Conservation (phyloP, 2,329 filamentous ascomycete genomes). For the Diaporthe batatas region DNA sequence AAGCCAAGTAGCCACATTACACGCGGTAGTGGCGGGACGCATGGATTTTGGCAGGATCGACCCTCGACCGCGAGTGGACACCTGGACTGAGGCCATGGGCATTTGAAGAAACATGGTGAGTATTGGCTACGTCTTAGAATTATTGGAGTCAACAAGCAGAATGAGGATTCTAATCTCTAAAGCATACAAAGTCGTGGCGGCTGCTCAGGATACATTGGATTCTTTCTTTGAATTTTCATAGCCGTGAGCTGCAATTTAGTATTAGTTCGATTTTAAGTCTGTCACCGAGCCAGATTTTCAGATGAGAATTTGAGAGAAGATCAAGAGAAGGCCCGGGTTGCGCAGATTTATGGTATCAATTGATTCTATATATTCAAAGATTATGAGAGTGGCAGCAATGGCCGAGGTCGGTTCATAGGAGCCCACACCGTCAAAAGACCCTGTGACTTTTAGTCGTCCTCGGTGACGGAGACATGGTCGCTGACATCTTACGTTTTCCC, state of each 20-base stretch:
- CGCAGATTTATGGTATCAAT: too few relatives aligned
- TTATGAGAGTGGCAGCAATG: not conserved
- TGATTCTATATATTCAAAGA: too few relatives aligned
- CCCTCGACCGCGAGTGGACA: not conserved
- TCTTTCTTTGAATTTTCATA: too few relatives aligned
- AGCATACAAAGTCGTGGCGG: too few relatives aligned
- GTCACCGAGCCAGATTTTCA: too few relatives aligned
- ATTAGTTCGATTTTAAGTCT: too few relatives aligned
- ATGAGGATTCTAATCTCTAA: not conserved
- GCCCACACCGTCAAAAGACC: not conserved
- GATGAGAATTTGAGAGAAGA: too few relatives aligned
- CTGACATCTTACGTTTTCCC: not conserved
- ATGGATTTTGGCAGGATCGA: not conserved
- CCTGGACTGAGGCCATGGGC: not conserved
- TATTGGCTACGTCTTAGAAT: not conserved
- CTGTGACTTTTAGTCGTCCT: not conserved
- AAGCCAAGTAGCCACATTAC: not conserved
- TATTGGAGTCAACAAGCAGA: not conserved
- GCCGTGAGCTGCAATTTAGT: too few relatives aligned
- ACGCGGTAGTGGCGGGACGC: not conserved
- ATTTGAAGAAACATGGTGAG: not conserved
- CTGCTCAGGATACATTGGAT: too few relatives aligned
- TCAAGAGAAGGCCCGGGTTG: too few relatives aligned
- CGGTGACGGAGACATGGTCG: not conserved
- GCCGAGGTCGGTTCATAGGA: not conserved